A percentile compares a stretch with the other conserved stretches of the same genome.
These are phyloP conservation scores for Lodderomyces beijingensis DNA, from an alignment of 1,139 yeast genomes.

Conservation along the genomic window DNA sequence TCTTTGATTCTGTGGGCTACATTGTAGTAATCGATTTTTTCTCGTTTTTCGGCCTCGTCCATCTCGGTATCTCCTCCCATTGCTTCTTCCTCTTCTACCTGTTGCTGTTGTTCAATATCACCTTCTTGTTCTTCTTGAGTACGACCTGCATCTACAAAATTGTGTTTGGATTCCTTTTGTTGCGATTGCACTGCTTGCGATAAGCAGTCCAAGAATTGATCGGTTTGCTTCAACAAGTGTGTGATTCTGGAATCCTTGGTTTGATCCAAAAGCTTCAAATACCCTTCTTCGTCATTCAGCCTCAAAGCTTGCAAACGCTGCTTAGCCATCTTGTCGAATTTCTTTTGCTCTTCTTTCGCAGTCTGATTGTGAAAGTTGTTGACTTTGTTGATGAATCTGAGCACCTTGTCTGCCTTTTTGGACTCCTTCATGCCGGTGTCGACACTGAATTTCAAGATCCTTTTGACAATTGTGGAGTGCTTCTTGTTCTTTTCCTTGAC, in stretches of 20 bases:
- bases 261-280: slow-evolving; percentile 72
- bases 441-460: slow-evolving; percentile 21
- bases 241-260: slow-evolving; percentile 83
- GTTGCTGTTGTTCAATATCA: no score
- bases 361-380: slow-evolving; percentile 48
- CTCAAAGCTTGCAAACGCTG: slow-evolving; percentile 84
- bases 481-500: slow-evolving; percentile 42
- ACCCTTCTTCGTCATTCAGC: slow-evolving; percentile 82
- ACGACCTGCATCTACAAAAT: slow-evolving; percentile 16
- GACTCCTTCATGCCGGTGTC: slow-evolving; percentile 4
- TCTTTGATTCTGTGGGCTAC: slow-evolving; percentile 76
- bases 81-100: slow-evolving; percentile 13
- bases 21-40: slow-evolving; percentile 68
- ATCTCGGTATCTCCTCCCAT: slow-evolving; percentile 12
- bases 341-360: slow-evolving; percentile 71
- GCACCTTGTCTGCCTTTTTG: slow-evolving; percentile 11
- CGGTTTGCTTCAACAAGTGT: slow-evolving; percentile 72
- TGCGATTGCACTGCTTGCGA: slow-evolving; percentile 76
- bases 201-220: slow-evolving; percentile 68
- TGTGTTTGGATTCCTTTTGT: slow-evolving; percentile 54
- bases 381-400: slow-evolving; percentile 30
- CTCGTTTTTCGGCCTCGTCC: slow-evolving; percentile 48
- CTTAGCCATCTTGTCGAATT: slow-evolving; percentile 71
- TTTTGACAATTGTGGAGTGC: slow-evolving; percentile 35
- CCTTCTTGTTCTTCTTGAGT: neutral